A percentile compares a stretch with the other conserved stretches of the same genome.
phyloP scores from a whole-genome alignment of 2,329 filamentous ascomycete species.

The Ophiostoma montium region DNA sequence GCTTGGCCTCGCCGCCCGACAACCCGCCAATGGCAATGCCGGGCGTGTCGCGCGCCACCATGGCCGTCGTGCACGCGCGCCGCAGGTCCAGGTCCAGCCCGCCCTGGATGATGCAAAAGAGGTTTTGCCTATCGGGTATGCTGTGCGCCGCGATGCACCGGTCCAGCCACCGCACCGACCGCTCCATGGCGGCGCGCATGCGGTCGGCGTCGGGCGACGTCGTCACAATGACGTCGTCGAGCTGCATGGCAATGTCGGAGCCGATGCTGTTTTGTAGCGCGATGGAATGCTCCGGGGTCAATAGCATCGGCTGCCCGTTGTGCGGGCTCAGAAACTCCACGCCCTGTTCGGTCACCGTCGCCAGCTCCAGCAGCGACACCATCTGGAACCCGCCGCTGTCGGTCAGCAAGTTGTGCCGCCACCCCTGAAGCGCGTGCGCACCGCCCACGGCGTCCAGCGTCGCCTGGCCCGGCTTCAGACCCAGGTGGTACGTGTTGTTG shows the following conservation, averaged over 20 bases:
- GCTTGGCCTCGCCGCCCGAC: conserved; percentile 88
- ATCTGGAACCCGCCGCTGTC: conserved; percentile 84
- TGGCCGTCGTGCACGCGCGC: conserved; percentile 66
- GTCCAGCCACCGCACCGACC: conserved; percentile 90
- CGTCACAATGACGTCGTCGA: conserved; percentile 94
- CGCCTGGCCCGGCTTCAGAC: conserved; percentile 84
- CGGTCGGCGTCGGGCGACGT: conserved; percentile 79
- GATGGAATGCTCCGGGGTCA: conserved; percentile 96
- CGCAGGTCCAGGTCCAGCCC: conserved; percentile 81
- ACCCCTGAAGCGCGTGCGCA: conserved; percentile 87
- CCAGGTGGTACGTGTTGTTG: conserved; percentile 97
- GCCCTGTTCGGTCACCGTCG: conserved; percentile 87
- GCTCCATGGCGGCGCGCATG: conserved; percentile 89
- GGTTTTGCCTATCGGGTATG: conserved; percentile 69
- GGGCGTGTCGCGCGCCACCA: conserved; percentile 82
- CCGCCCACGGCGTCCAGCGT: conserved; percentile 79
- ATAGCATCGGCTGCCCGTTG: conserved; percentile 87
- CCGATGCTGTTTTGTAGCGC: conserved; percentile 92
- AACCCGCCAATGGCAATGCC: conserved; percentile 94
- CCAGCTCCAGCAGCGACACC: conserved; percentile 89
- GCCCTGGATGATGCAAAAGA: conserved; percentile 98
- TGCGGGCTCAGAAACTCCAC: conserved; percentile 94
- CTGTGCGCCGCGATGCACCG: conserved; percentile 83
- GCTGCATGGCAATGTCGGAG: conserved; percentile 98
- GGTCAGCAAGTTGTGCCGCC: conserved; percentile 89